phyloP scores from a whole-genome alignment of 129 eudicot species.

The Lactuca saligna region DNA sequence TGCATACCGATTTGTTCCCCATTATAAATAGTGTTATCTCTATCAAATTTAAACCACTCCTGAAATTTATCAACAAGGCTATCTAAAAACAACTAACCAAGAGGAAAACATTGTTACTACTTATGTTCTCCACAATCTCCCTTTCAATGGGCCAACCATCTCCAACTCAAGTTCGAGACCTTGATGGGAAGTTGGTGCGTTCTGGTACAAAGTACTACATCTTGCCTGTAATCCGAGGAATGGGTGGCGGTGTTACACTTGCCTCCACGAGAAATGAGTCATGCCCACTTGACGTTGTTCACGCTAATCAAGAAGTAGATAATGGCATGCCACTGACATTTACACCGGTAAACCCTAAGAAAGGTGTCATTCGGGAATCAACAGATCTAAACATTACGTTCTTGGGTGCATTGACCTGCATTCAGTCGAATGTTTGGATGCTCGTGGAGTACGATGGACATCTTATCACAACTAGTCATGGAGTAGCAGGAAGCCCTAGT shows the following conservation, averaged over 20 bases:
- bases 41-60: conserved; percentile 5
- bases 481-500: too few species aligned
- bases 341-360: too few species aligned
- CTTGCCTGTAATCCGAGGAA: conserved; percentile 56
- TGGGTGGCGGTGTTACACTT: conserved; percentile 27
- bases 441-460: too few species aligned
- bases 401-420: too few species aligned
- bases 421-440: too few species aligned
- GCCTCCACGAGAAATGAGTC: too few species aligned
- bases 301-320: too few species aligned
- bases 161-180: conserved; percentile 48
- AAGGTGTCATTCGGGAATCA: too few species aligned
- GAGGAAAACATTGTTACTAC: conserved; percentile 32
- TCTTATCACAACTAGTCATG: too few species aligned
- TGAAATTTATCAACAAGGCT: neutral
- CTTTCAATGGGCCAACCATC: conserved; percentile 30
- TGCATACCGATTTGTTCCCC: too few species aligned
- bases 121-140: conserved; percentile 29
- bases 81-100: neutral
- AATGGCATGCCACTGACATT: too few species aligned
- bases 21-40: conserved; percentile 18
- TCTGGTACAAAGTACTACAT: conserved; percentile 49
- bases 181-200: conserved; percentile 39
- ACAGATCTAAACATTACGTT: too few species aligned
- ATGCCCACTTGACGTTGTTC: conserved; percentile 55